Evolutionary conservation across 768 basidiomycete genomes (phyloP).

Genomic region (Panaeolus papilionaceus): DNA sequence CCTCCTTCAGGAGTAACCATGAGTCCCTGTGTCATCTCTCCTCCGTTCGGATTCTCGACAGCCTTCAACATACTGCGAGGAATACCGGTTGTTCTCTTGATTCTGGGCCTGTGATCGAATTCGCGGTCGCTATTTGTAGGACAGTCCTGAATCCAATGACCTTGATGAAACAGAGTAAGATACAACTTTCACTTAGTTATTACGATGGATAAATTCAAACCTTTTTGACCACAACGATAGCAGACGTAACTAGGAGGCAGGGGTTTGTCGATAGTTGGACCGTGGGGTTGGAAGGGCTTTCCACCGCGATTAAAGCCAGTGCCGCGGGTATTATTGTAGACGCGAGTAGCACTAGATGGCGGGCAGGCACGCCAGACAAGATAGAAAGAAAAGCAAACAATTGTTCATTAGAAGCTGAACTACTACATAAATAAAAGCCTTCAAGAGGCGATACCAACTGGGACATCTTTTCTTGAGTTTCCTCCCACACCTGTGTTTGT

Average conservation of each 20-base stretch:
- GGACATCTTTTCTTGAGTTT: conserved; percentile 99
- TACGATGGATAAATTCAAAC: conserved; percentile 45
- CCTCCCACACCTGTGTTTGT: conserved; percentile 95
- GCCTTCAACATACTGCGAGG: conserved; percentile 97
- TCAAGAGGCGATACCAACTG: conserved; percentile 83
- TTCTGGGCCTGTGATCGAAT: conserved; percentile 91
- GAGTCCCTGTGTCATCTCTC: conserved; percentile 80
- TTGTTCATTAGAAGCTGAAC: conserved; percentile 74
- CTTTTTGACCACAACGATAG: conserved; percentile 98
- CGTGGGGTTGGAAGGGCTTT: conserved; percentile 58
- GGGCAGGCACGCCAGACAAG: conserved; percentile 24
- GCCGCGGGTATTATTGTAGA: conserved; percentile 72
- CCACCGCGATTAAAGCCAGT: conserved; percentile 67
- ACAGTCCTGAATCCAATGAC: conserved; percentile 99
- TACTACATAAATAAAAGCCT: conserved; percentile 72
- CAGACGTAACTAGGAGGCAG: conserved; percentile 97
- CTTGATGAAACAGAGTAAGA: conserved; percentile 45
- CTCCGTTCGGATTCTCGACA: conserved; percentile 83
- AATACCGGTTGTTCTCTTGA: conserved; percentile 98
- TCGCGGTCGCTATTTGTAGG: conserved; percentile 97
- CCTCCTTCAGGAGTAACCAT: conserved; percentile 99
- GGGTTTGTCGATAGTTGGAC: conserved; percentile 72
- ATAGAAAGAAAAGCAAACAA: conserved; percentile 44
- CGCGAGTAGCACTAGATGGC: conserved; percentile 65
- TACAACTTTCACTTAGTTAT: not conserved